Evolutionary conservation across 129 eudicot genomes (phyloP), one percentile per base, ranked within the genome.

Genomic region (Flaveria sonorensis): DNA sequence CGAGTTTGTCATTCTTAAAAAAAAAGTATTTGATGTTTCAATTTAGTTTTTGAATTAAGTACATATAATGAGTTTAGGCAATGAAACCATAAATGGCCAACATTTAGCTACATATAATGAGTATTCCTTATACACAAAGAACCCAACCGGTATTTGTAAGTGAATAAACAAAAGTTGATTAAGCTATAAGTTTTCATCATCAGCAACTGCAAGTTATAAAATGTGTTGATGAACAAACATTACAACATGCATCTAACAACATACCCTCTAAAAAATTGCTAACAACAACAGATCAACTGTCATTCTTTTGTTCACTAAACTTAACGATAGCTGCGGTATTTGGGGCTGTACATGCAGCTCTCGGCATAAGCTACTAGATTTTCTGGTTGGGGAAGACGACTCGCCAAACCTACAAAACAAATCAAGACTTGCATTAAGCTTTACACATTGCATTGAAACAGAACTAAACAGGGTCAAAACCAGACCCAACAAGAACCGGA

Each of bases 311-410:
- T 68, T 61, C 64, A 39, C 50, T 26, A 16, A 56, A 61, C 81
- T 85, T 80, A 93, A 24, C 98, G 95, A 78, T 95, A 95, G 85
- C 71, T 86, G 46, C 89, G 85, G 73, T 95, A 95, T 65, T 74
- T 79, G 63, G 99, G 99, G 87, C 97, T 91, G 88, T 95, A 95
- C 99, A 95, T 95, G 81, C 94, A 95, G 88, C 99, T 95, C 86
- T 91, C 96, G 0, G 99, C 99, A 72, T 91, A 85, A 10, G 86
- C 91, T 56, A 91, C 86, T 7, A 95, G 87, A 68, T 91, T 76
- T 43, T 87, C 86, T 1, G 97, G 97, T 81, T 85, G 94, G 19
- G 99, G 99, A 19, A 91, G 96, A 66, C 92, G 89, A 82, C 92
- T 91, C 6, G 97, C 99, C 82, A 95, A 71, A 45, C 99, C 99